Evolutionary conservation across 768 basidiomycete species (phyloP).

Genomic region (Gloeophyllum trabeum): DNA sequence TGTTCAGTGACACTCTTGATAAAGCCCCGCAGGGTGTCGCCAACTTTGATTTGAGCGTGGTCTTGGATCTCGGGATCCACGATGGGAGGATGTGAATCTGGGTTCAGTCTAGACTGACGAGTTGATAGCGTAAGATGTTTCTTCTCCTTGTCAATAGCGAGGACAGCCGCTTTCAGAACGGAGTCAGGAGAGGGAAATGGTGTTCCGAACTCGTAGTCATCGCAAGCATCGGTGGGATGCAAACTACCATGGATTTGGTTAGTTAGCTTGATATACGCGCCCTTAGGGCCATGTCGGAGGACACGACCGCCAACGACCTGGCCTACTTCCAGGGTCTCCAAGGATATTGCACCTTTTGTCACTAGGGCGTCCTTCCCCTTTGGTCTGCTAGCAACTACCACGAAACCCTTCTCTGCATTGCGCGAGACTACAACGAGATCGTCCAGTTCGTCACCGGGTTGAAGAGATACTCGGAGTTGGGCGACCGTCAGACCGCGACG

Average conservation of each 20-base stretch:
- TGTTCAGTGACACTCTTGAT: conserved; percentile 80
- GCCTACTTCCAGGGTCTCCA: conserved; percentile 60
- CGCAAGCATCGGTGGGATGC: conserved; percentile 72
- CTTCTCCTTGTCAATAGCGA: conserved; percentile 54
- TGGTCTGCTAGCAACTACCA: conserved; percentile 72
- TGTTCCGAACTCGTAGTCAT: conserved; percentile 57
- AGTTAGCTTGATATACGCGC: conserved; percentile 69
- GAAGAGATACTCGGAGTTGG: conserved; percentile 52
- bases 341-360: conserved; percentile 39
- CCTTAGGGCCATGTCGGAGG: conserved; percentile 56
- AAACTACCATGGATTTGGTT: conserved; percentile 63
- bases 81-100: conserved; percentile 34
- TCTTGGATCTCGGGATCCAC: conserved; percentile 60
- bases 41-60: conserved; percentile 53
- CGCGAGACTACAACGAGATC: conserved; percentile 85
- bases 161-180: conserved; percentile 58
- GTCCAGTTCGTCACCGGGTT: conserved; percentile 57
- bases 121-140: conserved; percentile 73
- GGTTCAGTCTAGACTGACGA: conserved; percentile 58
- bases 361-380: conserved; percentile 38
- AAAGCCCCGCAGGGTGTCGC: conserved; percentile 76
- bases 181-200: conserved; percentile 53
- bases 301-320: conserved; percentile 77
- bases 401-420: conserved; percentile 75
- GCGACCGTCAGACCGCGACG: conserved; percentile 53